Evolutionary conservation across 192 early-diverging fungal species (phyloP), one percentile per base, ranked within the genome.

Genomic region (Kappamyces sp.): DNA sequence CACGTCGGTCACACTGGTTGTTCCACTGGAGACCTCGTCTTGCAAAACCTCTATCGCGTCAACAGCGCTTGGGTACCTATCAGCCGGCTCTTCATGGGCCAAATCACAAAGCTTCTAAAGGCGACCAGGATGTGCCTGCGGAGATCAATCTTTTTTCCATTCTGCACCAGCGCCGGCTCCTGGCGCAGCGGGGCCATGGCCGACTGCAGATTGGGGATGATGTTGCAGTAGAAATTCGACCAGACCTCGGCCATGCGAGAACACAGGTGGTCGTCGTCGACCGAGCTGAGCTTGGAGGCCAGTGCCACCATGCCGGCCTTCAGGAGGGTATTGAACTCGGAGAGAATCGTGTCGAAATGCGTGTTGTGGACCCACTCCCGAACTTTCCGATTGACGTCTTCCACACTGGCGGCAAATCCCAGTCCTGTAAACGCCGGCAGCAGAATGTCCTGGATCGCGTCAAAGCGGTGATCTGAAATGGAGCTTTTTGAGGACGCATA

Each of bases 401-500:
- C 54, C 29, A 55, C 34, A 22, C 30, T 34, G 12, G 29, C 29
- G 40, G 30, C 45, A 33, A 43, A 55, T 14, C 54, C 54, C 0
- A 55, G n/a, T 39, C 54, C 54, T 5, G 54, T 43, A 55, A 55
- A 55, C 32, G 54, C 54, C 45, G 29, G 54, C 7, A 55, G 2
- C 31, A 55, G 36, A 43, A 29, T 55, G 32, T 55, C 54, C 14
- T 55, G 54, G 6, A 52, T 55, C 22, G 22, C 22, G 22, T 22
- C 22, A 22, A 22, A 22, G 22, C 22, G 22, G 22, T 22, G 22
- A 22, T 22, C 22, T 22, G 22, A 22, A 22, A 22, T 22, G 22
- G 22, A 22, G 22, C 22, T 22, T 22, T 22, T 22, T 22, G 22
- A 22, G 22, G 22, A 22, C 22, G 22, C 22, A 22, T 22, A 22